Percentiles rank a stretch among this genome's conserved stretches.
Evolutionary conservation across 371 early-diverging fungal species (phyloP).

Genomic region (Mucor circinelloides): DNA sequence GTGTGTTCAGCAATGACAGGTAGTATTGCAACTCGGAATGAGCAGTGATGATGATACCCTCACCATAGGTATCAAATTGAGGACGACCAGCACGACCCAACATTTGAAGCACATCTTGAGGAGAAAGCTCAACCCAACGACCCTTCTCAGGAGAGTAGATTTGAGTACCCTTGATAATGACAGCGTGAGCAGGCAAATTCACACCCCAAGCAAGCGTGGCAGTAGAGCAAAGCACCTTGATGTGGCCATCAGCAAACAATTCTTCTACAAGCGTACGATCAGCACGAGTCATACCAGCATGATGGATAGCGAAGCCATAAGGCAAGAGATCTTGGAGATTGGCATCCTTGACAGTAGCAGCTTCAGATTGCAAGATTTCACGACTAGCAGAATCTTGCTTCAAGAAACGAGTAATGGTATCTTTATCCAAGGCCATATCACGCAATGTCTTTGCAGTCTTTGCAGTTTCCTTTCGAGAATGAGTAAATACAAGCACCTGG

Average conservation of each 20-base stretch:
- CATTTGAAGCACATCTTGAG: constrained; percentile 98
- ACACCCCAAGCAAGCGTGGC: constrained; percentile 99
- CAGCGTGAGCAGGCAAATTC: constrained; percentile 99
- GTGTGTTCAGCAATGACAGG: constrained; percentile 90
- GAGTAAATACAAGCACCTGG: constrained; percentile 97
- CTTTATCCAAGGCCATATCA: constrained; percentile 89
- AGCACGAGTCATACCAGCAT: constrained; percentile 97
- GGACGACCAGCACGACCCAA: constrained; percentile 99
- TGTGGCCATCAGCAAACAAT: constrained; percentile 87
- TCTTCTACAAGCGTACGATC: constrained; percentile 96
- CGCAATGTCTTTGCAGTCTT: constrained; percentile 90
- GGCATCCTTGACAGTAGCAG: constrained; percentile 76
- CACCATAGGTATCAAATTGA: constrained; percentile 96
- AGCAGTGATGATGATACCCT: constrained; percentile 97
- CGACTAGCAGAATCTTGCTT: constrained; percentile 78
- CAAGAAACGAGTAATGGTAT: constrained; percentile 80
- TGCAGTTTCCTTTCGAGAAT: constrained; percentile 97
- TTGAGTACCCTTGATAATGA: constrained; percentile 99
- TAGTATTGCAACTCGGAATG: constrained; percentile 94
- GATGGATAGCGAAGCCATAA: constrained; percentile 97
- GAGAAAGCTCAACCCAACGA: constrained; percentile 90
- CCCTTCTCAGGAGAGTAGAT: constrained; percentile 97
- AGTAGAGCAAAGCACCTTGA: constrained; percentile 97
- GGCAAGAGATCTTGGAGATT: constrained; percentile 89
- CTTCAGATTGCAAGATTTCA: constrained; percentile 85